Evolutionary conservation across 768 basidiomycete genomes (phyloP).

Genomic region (Russula dissimulans): DNA sequence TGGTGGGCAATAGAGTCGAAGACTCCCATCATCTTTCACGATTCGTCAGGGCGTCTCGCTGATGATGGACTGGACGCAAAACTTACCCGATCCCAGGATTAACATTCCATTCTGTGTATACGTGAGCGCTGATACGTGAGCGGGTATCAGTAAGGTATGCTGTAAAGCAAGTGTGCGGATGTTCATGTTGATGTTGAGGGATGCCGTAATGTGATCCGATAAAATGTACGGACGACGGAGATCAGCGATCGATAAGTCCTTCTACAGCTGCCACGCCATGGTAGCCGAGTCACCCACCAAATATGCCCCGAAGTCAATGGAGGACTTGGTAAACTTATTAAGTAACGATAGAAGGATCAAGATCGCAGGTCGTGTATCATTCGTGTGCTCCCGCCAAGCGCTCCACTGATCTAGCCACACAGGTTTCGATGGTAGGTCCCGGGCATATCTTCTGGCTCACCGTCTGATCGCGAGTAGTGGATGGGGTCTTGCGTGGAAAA

Average conservation of each 20-base stretch:
- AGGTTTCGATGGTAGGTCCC: conserved; percentile 60
- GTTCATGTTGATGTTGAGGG: too few species aligned
- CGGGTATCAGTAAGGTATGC: conserved; percentile 33
- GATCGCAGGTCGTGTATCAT: conserved; percentile 63
- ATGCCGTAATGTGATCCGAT: too few species aligned
- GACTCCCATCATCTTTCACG: conserved; percentile 32
- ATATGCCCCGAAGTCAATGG: conserved; percentile 41
- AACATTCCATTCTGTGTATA: conserved; percentile 41
- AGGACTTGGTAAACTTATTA: conserved; percentile 50
- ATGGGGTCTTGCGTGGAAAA: conserved; percentile 93
- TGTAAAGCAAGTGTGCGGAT: not conserved
- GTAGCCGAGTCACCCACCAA: conserved; percentile 24
- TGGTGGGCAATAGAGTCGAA: conserved; percentile 16
- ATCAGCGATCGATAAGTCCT: not conserved
- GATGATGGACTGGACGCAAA: not conserved
- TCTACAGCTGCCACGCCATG: conserved; percentile 11
- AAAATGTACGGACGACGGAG: too few species aligned
- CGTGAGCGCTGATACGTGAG: conserved; percentile 45
- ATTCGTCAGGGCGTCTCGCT: conserved; percentile 29
- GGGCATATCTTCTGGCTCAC: not conserved
- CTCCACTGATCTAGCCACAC: not conserved
- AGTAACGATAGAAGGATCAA: conserved; percentile 74
- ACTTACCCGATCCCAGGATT: conserved; percentile 53
- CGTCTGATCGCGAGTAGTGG: conserved; percentile 42
- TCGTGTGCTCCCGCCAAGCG: conserved; percentile 22